Percentiles rank a stretch among this genome's conserved stretches.
phyloP scores from a whole-genome alignment of 2,329 filamentous ascomycete species.

The Plenodomus lindquistii region DNA sequence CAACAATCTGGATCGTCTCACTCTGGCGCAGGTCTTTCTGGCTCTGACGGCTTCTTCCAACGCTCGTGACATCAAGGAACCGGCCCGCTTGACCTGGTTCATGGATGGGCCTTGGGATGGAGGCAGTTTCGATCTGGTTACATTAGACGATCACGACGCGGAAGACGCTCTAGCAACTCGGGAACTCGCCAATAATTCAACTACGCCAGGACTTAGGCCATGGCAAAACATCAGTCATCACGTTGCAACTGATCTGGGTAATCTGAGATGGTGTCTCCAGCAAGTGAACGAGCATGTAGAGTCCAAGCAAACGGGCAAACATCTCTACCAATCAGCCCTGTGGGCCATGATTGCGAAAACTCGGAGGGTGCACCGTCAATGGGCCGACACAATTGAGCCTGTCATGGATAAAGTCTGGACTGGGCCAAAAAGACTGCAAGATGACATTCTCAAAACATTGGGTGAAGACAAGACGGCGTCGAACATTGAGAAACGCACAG shows the following conservation, averaged over 20 bases:
- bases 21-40: constrained; percentile 12
- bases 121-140: constrained; percentile 13
- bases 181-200: background rate
- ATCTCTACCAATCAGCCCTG: background rate
- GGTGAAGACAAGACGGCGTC: background rate
- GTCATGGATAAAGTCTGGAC: background rate
- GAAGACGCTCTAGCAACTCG: background rate
- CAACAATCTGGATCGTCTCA: constrained; percentile 1
- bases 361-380: background rate
- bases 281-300: constrained; percentile 36
- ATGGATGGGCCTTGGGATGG: constrained; percentile 13
- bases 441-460: background rate
- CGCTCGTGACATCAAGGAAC: background rate
- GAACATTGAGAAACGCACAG: background rate
- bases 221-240: constrained; percentile 13
- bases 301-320: constrained; percentile 31
- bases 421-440: background rate
- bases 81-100: constrained; percentile 1
- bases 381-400: background rate
- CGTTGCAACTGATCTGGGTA: constrained; percentile 9
- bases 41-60: background rate
- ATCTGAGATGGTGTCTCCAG: constrained; percentile 9
- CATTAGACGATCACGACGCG: constrained; percentile 5
- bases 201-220: background rate
- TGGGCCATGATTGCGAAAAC: background rate